A percentile compares a stretch with the other conserved stretches of the same genome.
These are phyloP conservation scores for Chernovozyma sophiae-reginae DNA, from an alignment of 1,139 yeast species.

Conservation along the genomic window DNA sequence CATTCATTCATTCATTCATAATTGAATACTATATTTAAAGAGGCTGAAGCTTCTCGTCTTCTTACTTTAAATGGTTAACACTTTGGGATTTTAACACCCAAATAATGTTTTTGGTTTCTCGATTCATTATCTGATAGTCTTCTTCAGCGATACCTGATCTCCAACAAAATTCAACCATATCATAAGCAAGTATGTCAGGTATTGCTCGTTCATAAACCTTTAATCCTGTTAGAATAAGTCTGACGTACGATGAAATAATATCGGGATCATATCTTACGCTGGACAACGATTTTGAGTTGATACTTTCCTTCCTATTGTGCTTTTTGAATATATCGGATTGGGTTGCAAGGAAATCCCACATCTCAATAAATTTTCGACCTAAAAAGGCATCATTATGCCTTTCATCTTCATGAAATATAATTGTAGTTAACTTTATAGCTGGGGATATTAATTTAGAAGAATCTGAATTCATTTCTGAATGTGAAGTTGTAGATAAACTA, in stretches of 20 bases:
- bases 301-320: background rate
- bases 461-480: constrained; percentile 6
- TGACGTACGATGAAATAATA: constrained; percentile 14
- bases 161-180: constrained; percentile 25
- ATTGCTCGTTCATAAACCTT: constrained; percentile 27
- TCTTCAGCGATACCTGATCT: constrained; percentile 18
- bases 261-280: constrained; percentile 11
- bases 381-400: constrained; percentile 26
- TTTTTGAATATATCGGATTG: constrained; percentile 13
- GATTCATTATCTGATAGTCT: constrained; percentile 12
- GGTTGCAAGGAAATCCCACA: constrained; percentile 29
- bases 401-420: constrained; percentile 27
- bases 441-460: constrained; percentile 13
- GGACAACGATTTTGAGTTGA: constrained; percentile 2
- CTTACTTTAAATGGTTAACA: too few relatives aligned
- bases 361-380: constrained; percentile 31
- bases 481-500: constrained; percentile 11
- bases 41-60: too few relatives aligned
- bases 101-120: constrained; percentile 27
- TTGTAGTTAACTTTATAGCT: constrained; percentile 22
- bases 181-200: constrained; percentile 29
- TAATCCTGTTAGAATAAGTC: constrained; percentile 28
- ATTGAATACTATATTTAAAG: too few relatives aligned
- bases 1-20: too few relatives aligned
- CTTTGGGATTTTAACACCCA: constrained; percentile 24